Conservation (phyloP, 345 rosid genomes). For the Eucalyptus cloeziana region DNA sequence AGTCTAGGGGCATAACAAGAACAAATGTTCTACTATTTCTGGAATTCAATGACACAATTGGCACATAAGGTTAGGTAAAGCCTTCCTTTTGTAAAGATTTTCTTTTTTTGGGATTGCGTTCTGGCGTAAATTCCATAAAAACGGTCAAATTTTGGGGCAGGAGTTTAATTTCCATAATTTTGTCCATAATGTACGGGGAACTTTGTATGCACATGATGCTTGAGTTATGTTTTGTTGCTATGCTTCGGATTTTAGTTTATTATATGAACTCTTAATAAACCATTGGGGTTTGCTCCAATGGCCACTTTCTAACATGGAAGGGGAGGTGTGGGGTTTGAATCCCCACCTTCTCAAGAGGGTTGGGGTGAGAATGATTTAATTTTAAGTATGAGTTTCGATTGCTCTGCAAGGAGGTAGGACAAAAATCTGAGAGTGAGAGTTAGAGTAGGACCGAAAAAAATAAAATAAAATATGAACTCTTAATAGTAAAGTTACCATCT, state of each 20-base stretch:
- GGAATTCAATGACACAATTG: neutral
- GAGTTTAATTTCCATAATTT: neutral
- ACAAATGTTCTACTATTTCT: neutral
- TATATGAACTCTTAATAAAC: neutral
- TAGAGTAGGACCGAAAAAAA: too few species aligned
- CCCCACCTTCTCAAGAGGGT: rapidly evolving
- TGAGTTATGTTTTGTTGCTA: neutral
- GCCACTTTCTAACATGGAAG: too few species aligned
- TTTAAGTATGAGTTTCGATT: too few species aligned
- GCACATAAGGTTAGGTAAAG: neutral
- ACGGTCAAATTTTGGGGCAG: neutral
- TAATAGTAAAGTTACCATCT: neutral
- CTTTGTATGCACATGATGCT: neutral
- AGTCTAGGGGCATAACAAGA: neutral
- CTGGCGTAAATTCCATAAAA: neutral
- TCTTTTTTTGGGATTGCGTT: neutral
- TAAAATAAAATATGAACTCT: too few species aligned
- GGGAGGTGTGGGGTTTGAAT: too few species aligned
- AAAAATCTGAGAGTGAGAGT: too few species aligned
- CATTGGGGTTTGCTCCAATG: too few species aligned
- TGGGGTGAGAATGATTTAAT: too few species aligned
- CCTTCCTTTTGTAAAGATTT: neutral
- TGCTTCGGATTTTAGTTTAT: neutral
- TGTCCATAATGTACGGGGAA: neutral
- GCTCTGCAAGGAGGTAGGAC: too few species aligned